phyloP scores from a whole-genome alignment of 108 stramenopile genomes.

The Conticribra guillardii region DNA sequence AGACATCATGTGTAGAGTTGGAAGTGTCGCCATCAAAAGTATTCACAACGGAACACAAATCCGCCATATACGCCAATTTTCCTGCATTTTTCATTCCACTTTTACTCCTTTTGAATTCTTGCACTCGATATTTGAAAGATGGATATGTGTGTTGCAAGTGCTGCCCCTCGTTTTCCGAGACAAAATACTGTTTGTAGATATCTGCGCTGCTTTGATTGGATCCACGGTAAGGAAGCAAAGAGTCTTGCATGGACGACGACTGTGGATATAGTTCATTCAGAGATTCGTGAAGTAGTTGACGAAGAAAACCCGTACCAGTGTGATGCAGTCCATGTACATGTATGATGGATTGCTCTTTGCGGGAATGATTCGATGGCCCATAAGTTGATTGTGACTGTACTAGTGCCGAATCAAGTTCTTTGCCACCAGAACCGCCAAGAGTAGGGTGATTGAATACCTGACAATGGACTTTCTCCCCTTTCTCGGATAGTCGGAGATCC shows the following conservation, averaged over 20 bases:
- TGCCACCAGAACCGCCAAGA: background rate
- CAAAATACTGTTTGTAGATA: background rate
- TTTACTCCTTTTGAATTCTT: background rate
- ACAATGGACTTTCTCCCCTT: conserved; percentile 6
- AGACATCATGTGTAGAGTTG: background rate
- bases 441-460: background rate
- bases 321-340: conserved; percentile 27
- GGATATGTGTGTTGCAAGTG: conserved; percentile 19
- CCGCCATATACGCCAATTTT: conserved; percentile 10
- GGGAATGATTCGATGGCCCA: background rate
- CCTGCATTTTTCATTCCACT: background rate
- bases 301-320: conserved; percentile 15
- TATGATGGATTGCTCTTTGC: conserved; percentile 6
- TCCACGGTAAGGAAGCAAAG: conserved; percentile 1
- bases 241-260: conserved; percentile 10
- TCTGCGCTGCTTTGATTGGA: background rate
- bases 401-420: background rate
- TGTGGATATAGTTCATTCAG: conserved; percentile 10
- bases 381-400: background rate
- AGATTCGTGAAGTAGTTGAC: conserved; percentile 4
- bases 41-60: conserved; percentile 10
- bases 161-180: conserved; percentile 13
- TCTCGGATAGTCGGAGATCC: conserved; percentile 6
- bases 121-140: background rate
- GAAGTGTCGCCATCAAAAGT: background rate